phyloP scores from a whole-genome alignment of 148 eudicot species.

The Spergularia bocconei region DNA sequence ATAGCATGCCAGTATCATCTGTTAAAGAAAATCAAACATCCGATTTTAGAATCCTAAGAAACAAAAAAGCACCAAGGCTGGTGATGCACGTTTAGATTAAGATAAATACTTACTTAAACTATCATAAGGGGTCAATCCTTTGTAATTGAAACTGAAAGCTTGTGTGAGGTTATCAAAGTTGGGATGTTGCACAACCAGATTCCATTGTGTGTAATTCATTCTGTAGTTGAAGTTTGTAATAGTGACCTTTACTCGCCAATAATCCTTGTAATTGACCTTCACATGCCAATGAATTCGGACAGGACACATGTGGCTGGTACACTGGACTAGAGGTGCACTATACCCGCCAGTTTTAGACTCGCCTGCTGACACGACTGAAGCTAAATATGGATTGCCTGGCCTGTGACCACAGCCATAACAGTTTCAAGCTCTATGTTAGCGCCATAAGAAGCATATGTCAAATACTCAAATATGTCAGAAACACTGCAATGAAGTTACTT shows the following conservation, averaged over 20 bases:
- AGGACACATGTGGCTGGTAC: conserved; percentile 71
- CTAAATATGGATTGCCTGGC: conserved; percentile 46
- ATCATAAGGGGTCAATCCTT: conserved; percentile 50
- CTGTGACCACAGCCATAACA: conserved; percentile 31
- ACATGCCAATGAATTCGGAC: conserved; percentile 73
- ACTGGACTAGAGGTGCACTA: conserved; percentile 43
- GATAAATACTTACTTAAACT: conserved; percentile 42
- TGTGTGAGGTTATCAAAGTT: conserved; percentile 59
- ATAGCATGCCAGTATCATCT: conserved; percentile 71
- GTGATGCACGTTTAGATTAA: neutral
- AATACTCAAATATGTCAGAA: neutral
- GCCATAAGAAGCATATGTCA: conserved; percentile 6
- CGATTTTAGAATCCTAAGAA: conserved; percentile 5
- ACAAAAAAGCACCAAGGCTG: neutral
- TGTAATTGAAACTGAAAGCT: conserved; percentile 56
- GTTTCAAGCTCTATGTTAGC: conserved; percentile 10
- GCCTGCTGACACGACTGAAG: conserved; percentile 39
- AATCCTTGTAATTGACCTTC: conserved; percentile 60
- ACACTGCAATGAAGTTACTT: conserved; percentile 15
- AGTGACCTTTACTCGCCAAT: conserved; percentile 70
- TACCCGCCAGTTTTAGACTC: conserved; percentile 21
- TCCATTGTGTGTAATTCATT: conserved; percentile 67
- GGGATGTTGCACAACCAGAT: conserved; percentile 66
- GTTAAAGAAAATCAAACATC: conserved; percentile 21
- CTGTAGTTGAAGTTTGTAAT: conserved; percentile 62